Conservation (phyloP, 208 protist species). For the Trichomonas vaginalis region DNA sequence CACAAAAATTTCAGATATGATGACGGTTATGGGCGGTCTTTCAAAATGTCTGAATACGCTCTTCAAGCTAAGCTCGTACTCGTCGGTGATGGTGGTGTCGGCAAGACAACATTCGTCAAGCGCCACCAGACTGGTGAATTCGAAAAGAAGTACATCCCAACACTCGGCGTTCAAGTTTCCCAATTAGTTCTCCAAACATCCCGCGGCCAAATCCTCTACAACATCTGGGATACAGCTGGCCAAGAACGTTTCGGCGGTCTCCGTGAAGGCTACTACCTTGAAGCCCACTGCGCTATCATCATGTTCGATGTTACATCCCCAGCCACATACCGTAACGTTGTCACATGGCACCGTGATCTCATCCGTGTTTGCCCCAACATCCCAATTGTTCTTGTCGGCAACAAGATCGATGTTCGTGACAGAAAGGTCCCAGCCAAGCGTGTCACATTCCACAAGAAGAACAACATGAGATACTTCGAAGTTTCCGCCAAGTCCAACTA, state of each 20-base stretch:
- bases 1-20: neutral
- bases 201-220: slow-evolving; percentile 88
- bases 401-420: slow-evolving; percentile 99
- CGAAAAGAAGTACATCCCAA: slow-evolving; percentile 94
- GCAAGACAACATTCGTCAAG: slow-evolving; percentile 99
- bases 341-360: slow-evolving; percentile 97
- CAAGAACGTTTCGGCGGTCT: slow-evolving; percentile 87
- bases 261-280: slow-evolving; percentile 97
- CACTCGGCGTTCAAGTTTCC: slow-evolving; percentile 86
- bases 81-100: slow-evolving; percentile 96
- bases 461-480: slow-evolving; percentile 96
- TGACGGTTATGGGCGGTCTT: neutral
- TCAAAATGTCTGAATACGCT: neutral
- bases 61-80: slow-evolving; percentile 71
- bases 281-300: slow-evolving; percentile 97
- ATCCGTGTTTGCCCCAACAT: slow-evolving; percentile 96
- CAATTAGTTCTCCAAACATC: slow-evolving; percentile 94
- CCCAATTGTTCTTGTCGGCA: slow-evolving; percentile 97
- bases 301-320: slow-evolving; percentile 99
- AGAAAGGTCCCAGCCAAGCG: slow-evolving; percentile 95
- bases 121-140: slow-evolving; percentile 98
- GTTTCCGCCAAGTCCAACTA: slow-evolving; percentile 99
- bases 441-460: slow-evolving; percentile 98
- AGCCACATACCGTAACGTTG: slow-evolving; percentile 99
- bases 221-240: slow-evolving; percentile 98